A percentile compares a stretch with the other conserved stretches of the same genome.
These are phyloP conservation scores for Rhododendron molle DNA, from an alignment of 148 eudicot genomes.

Conservation along the genomic window DNA sequence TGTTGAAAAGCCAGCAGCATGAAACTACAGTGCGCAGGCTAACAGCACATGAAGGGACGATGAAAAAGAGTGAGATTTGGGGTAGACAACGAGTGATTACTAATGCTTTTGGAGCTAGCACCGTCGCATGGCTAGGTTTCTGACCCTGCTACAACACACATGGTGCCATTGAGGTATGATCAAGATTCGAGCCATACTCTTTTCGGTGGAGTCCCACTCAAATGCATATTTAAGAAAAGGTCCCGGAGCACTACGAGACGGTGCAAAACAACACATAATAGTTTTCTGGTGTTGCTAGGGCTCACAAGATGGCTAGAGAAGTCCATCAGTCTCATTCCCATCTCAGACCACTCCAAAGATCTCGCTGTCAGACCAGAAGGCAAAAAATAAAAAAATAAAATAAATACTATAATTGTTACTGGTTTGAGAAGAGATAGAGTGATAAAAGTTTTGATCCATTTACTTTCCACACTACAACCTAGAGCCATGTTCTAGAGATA, in stretches of 20 bases:
- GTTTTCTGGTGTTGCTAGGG: neutral
- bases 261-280: neutral
- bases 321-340: neutral
- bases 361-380: neutral
- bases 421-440: neutral
- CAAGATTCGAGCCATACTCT: neutral
- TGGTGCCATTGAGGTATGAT: neutral
- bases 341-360: neutral
- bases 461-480: neutral
- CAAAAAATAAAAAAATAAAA: neutral
- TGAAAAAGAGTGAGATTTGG: neutral
- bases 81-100: neutral
- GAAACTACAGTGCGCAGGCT: neutral
- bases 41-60: no score
- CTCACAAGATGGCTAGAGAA: neutral
- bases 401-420: neutral
- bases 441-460: constrained; percentile 9
- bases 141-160: no score
- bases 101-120: no score
- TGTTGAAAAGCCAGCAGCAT: neutral
- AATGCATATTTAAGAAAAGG: no score
- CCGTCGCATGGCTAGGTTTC: no score
- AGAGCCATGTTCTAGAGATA: constrained; percentile 30
- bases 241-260: neutral
- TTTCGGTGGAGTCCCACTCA: neutral